Evolutionary conservation across 192 early-diverging fungal species (phyloP), one percentile per base, ranked within the genome.

Genomic region (Coemansia sp.): DNA sequence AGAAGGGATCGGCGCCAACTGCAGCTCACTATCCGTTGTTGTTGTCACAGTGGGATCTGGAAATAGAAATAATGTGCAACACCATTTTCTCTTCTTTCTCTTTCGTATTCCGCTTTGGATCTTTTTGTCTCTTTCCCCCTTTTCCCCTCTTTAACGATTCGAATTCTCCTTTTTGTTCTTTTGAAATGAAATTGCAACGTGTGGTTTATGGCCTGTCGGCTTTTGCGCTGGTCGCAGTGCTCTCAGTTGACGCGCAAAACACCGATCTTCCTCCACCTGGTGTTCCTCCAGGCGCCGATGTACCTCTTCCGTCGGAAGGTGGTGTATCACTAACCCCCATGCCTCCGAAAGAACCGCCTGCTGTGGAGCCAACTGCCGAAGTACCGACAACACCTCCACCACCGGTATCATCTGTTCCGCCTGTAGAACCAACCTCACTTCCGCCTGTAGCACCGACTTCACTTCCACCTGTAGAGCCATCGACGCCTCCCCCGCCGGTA

Each of bases 171-270:
- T 0, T 24, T 34, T 17, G 16, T 64, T 34, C 36, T 11, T 50
- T 19, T 48, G 11, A 50, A 50, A 46, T 19, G 31, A 64, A 39
- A 29, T 46, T 45, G 16, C 54, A 56, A 34, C 54, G 54, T 14
- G 54, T 46, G 1, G 27, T 48, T 48, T 64, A 48, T 35, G 34
- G 27, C 33, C 14, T 44, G 4, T 44, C 44, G 1, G 14, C 62
- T 46, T 33, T 63, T 27, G 54, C 54, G 54, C 51, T 54, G 51
- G 51, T 54, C 54, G 54, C 54, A 33, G 54, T 56, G 16, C 54
- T 17, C 13, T 34, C 51, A 29, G 51, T 14, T 14, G 19, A 54
- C 31, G 54, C 54, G 14, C 54, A 53, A 53, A 53, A 53, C 50
- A 31, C 50, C 10, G 50, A 53, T 29, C 8, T 31, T 14, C 50